phyloP scores from a whole-genome alignment of 2,329 filamentous ascomycete species.

The Fusarium sp. region DNA sequence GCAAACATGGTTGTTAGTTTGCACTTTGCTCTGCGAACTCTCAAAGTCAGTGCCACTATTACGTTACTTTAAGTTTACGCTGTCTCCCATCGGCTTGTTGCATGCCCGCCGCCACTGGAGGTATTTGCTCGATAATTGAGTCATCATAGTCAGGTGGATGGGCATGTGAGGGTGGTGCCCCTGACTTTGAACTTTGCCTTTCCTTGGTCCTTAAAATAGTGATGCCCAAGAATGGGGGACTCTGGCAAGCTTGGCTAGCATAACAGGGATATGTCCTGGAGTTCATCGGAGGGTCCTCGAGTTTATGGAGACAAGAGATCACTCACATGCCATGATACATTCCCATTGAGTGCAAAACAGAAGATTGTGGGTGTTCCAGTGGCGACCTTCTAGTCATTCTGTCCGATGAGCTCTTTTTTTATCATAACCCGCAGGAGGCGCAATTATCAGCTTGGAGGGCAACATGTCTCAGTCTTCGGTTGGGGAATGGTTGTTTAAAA shows the following conservation, averaged over 20 bases:
- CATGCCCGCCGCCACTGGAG: conserved; percentile 17
- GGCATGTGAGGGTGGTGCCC: conserved; percentile 44
- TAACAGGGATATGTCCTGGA: conserved; percentile 36
- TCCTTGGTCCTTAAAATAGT: conserved; percentile 47
- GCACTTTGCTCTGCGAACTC: neutral
- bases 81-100: conserved; percentile 1
- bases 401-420: conserved; percentile 4
- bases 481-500: conserved; percentile 40
- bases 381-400: conserved; percentile 31
- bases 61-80: conserved; percentile 4
- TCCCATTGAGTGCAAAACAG: conserved; percentile 12
- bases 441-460: conserved; percentile 43
- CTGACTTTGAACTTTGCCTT: conserved; percentile 50
- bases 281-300: conserved; percentile 11
- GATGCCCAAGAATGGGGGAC: conserved; percentile 13
- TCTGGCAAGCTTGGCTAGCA: conserved; percentile 19
- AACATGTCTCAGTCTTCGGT: conserved; percentile 44
- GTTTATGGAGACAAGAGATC: conserved; percentile 11
- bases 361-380: conserved; percentile 31
- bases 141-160: conserved; percentile 21
- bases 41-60: conserved; percentile 5
- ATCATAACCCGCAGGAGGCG: conserved; percentile 33
- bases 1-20: conserved; percentile 33
- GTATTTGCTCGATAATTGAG: conserved; percentile 2
- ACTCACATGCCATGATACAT: conserved; percentile 27